These are phyloP conservation scores for Quercus berberidifolia DNA, from an alignment of 306 rosid genomes.

Conservation along the genomic window DNA sequence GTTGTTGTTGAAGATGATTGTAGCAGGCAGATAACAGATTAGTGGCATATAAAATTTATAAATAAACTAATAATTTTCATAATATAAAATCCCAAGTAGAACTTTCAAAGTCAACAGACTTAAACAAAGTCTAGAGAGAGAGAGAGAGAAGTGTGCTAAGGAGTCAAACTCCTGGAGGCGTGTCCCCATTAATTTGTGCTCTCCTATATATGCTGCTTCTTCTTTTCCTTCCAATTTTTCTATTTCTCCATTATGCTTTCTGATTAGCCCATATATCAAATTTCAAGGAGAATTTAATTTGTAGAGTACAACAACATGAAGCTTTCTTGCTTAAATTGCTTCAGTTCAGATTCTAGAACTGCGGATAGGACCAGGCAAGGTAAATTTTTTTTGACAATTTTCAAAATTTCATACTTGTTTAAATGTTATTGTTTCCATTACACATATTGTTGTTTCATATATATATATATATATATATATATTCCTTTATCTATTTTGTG, in stretches of 20 bases:
- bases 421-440: neutral
- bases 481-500: neutral
- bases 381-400: neutral
- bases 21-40: too few species aligned
- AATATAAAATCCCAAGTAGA: neutral
- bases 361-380: conserved; percentile 23
- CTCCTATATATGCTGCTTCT: neutral
- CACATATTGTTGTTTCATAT: neutral
- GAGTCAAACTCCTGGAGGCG: neutral
- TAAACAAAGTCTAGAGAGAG: neutral
- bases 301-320: conserved; percentile 15
- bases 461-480: neutral
- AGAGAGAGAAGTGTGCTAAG: neutral
- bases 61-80: too few species aligned
- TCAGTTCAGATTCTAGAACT: conserved; percentile 5
- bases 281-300: neutral
- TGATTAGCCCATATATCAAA: neutral
- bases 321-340: conserved; percentile 16
- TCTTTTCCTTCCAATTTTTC: neutral
- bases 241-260: neutral
- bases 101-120: neutral
- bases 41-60: too few species aligned
- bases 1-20: too few species aligned
- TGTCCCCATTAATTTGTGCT: neutral
- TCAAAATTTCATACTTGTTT: neutral